These are phyloP conservation scores for Friedmanniomyces endolithicus DNA, from an alignment of 495 filamentous ascomycete species.

Conservation along the genomic window DNA sequence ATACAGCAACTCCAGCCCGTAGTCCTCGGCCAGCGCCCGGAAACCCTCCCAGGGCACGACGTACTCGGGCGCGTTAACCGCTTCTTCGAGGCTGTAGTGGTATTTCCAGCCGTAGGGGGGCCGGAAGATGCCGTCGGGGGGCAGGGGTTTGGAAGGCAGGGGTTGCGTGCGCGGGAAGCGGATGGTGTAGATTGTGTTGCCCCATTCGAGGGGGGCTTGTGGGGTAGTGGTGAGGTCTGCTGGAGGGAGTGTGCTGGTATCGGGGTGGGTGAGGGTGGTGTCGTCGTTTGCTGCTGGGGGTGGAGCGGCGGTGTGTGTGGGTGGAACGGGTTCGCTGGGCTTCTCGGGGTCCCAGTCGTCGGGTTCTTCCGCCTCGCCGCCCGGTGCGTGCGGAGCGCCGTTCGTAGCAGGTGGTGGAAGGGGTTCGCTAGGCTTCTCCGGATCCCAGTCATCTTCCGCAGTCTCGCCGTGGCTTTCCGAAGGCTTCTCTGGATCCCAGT, in stretches of 20 bases:
- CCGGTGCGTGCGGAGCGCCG: neutral
- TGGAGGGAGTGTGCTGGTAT: neutral
- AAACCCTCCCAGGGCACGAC: conserved; percentile 98
- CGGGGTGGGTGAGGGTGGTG: neutral
- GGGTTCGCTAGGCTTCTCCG: conserved; percentile 22
- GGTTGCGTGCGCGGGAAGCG: conserved; percentile 64
- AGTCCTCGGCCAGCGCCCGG: conserved; percentile 85
- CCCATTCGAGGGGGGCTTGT: conserved; percentile 53
- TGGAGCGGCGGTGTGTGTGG: neutral
- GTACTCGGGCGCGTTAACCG: conserved; percentile 93
- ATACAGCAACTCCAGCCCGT: conserved; percentile 88
- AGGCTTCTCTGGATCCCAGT: conserved; percentile 24
- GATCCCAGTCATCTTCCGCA: conserved; percentile 28
- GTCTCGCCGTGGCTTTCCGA: conserved; percentile 2
- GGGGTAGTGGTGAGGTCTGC: neutral
- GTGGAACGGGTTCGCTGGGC: conserved; percentile 6
- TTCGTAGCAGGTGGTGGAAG: neutral
- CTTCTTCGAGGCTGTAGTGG: conserved; percentile 87
- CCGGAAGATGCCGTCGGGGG: conserved; percentile 70
- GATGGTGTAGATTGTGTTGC: conserved; percentile 82
- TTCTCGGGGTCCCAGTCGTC: conserved; percentile 27
- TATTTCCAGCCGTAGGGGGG: conserved; percentile 97
- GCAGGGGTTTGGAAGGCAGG: conserved; percentile 23
- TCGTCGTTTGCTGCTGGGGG: neutral
- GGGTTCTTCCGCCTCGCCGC: conserved; percentile 14